phyloP scores from a whole-genome alignment of 163 green algal species.

The Scenedesmus sp. region DNA sequence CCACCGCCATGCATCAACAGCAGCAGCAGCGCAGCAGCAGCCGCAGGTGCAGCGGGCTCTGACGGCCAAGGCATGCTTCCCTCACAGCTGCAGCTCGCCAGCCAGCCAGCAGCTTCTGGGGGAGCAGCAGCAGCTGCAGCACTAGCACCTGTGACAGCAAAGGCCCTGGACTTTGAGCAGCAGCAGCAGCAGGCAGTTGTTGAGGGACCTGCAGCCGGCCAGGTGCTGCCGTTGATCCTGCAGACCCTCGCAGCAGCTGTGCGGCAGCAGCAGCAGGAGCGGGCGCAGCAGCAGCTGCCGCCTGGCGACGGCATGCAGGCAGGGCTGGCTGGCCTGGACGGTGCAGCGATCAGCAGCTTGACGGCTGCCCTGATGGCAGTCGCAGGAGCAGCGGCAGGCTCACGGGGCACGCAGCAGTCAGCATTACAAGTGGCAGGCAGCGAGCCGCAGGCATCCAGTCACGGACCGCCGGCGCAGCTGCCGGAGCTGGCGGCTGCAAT shows the following conservation, averaged over 20 bases:
- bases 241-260: neutral
- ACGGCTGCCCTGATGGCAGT: neutral
- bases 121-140: neutral
- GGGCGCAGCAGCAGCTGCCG: neutral
- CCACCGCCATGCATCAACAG: neutral
- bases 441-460: neutral
- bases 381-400: neutral
- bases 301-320: neutral
- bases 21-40: constrained; percentile 8
- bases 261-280: neutral
- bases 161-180: neutral
- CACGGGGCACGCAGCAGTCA: neutral
- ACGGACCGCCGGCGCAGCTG: neutral
- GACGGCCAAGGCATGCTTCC: neutral
- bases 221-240: neutral
- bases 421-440: neutral
- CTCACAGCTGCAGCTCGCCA: neutral
- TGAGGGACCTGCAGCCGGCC: neutral
- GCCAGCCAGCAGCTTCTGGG: neutral
- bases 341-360: constrained; percentile 1
- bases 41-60: neutral
- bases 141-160: neutral
- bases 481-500: neutral
- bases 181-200: neutral
- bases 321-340: neutral